phyloP scores from a whole-genome alignment of 805 yeast species.

The Candida coquimbonensis region DNA sequence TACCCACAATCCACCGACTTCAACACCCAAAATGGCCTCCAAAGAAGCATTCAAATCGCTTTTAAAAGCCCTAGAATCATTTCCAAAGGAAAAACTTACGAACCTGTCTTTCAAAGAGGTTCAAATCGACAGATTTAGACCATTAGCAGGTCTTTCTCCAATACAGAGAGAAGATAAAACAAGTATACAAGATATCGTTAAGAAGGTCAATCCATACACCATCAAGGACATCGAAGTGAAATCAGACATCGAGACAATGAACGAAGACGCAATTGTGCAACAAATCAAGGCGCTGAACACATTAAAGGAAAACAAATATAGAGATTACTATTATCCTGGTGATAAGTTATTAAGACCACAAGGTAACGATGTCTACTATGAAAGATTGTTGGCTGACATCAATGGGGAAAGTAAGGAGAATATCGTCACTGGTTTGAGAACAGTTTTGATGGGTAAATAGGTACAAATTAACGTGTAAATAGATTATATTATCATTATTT shows the following conservation, averaged over 20 bases:
- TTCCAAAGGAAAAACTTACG: slow-evolving; percentile 63
- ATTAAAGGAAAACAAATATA: slow-evolving; percentile 53
- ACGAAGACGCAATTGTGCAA: slow-evolving; percentile 38
- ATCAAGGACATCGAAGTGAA: slow-evolving; percentile 36
- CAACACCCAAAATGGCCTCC: slow-evolving; percentile 4
- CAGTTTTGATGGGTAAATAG: slow-evolving; percentile 69
- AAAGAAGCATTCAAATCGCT: slow-evolving; percentile 51
- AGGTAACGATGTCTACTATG: slow-evolving; percentile 78
- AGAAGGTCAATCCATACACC: slow-evolving; percentile 39
- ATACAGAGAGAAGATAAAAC: slow-evolving; percentile 28
- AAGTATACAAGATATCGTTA: slow-evolving; percentile 32
- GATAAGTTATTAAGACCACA: slow-evolving; percentile 69
- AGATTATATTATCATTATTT: not conserved
- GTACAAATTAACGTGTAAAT: not conserved
- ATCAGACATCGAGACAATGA: slow-evolving; percentile 37
- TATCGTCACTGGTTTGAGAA: slow-evolving; percentile 57
- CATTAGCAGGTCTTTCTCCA: slow-evolving; percentile 41
- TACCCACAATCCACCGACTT: not conserved
- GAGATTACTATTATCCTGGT: slow-evolving; percentile 54
- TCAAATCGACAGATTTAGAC: slow-evolving; percentile 52
- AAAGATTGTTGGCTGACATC: slow-evolving; percentile 61
- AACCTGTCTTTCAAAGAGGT: slow-evolving; percentile 64
- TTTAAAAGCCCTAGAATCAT: slow-evolving; percentile 47
- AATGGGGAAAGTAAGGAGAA: slow-evolving; percentile 66
- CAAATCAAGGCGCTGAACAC: slow-evolving; percentile 55